A percentile compares a stretch with the other conserved stretches of the same genome.
phyloP scores from a whole-genome alignment of 83 land plant genomes.

The Diphasiastrum complanatum region DNA sequence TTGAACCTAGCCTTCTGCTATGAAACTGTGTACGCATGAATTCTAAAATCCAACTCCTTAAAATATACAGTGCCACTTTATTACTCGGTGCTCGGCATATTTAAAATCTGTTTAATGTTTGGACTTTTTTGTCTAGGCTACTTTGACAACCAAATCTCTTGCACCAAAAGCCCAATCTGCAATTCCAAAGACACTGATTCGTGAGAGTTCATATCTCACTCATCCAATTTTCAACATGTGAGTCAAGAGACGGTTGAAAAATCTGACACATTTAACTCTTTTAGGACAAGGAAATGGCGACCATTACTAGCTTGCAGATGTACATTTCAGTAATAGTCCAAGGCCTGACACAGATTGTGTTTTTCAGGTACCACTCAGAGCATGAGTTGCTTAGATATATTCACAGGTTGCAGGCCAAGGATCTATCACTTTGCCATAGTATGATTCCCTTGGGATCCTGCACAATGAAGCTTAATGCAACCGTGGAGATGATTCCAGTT shows the following conservation, averaged over 20 bases:
- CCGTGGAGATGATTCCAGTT: constrained; percentile 95
- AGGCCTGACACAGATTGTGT: too few species aligned
- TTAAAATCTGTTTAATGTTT: background rate
- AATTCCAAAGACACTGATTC: constrained; percentile 56
- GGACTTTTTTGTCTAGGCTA: constrained; percentile 36
- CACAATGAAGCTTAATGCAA: constrained; percentile 98
- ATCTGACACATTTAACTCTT: too few species aligned
- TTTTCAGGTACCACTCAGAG: constrained; percentile 83
- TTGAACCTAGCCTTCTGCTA: background rate
- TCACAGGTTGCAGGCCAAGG: constrained; percentile 74
- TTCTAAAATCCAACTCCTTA: background rate
- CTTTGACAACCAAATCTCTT: constrained; percentile 73
- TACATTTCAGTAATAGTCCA: background rate
- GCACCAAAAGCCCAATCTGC: constrained; percentile 51
- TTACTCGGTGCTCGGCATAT: too few species aligned
- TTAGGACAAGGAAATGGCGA: too few species aligned
- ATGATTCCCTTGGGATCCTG: constrained; percentile 99
- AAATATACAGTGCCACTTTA: background rate
- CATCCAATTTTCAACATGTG: constrained; percentile 95
- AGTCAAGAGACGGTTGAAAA: background rate
- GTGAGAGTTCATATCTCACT: constrained; percentile 77
- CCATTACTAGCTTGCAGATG: background rate
- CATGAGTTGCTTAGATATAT: constrained; percentile 92
- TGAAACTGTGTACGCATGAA: background rate
- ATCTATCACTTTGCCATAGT: constrained; percentile 85